Conservation (phyloP, 352 stramenopile species). For the Phytophthora syringae region DNA sequence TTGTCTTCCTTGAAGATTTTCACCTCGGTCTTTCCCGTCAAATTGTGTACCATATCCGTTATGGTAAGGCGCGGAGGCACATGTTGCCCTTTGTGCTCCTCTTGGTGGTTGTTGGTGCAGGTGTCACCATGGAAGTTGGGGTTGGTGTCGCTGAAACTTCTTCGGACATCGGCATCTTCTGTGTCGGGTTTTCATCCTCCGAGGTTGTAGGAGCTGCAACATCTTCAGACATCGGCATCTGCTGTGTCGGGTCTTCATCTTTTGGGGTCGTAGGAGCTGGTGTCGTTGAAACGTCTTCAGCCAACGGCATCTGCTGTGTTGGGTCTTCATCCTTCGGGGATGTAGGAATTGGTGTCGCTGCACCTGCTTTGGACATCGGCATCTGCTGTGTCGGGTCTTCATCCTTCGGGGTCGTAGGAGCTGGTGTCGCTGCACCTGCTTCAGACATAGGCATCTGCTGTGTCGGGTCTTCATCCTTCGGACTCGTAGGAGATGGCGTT, state of each 20-base stretch:
- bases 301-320: no score
- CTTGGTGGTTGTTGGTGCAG: conserved; percentile 7
- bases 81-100: no score
- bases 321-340: background rate
- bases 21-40: no score
- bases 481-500: conserved; percentile 7
- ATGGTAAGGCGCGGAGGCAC: no score
- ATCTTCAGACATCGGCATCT: background rate
- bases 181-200: background rate
- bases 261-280: no score
- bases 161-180: no score
- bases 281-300: no score
- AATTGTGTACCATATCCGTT: no score
- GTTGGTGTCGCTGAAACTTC: no score
- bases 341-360: conserved; percentile 19
- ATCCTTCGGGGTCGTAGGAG: background rate
- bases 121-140: no score
- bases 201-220: conserved; percentile 5
- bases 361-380: background rate
- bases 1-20: no score
- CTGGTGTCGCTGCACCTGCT: conserved; percentile 6
- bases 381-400: conserved; percentile 4
- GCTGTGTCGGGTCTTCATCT: background rate
- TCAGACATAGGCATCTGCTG: background rate
- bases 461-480: background rate